phyloP scores from a whole-genome alignment of 164 flowering plant genomes.

The Pachysandra terminalis region DNA sequence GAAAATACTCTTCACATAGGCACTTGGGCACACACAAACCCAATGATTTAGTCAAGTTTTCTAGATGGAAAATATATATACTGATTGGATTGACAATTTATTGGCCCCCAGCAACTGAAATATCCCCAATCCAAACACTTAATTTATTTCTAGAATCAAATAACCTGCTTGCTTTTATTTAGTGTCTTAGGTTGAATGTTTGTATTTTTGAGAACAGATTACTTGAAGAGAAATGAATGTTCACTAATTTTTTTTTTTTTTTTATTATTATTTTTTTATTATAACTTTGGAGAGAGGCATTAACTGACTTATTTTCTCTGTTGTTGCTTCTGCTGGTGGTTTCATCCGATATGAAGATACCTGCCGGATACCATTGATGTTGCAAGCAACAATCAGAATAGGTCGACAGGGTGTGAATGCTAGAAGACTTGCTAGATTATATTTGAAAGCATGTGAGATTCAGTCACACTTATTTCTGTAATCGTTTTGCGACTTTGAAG shows the following conservation, averaged over 20 bases:
- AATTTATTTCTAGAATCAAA: background rate
- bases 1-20: background rate
- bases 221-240: too few relatives aligned
- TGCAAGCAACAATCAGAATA: slow-evolving; percentile 61
- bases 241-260: too few relatives aligned
- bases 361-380: slow-evolving; percentile 96
- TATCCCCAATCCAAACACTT: background rate
- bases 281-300: too few relatives aligned
- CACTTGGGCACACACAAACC: background rate
- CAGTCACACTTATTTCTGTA: background rate
- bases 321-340: slow-evolving; percentile 6
- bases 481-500: background rate
- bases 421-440: slow-evolving; percentile 19
- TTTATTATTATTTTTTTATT: too few relatives aligned
- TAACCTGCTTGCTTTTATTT: background rate
- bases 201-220: background rate
- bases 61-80: background rate
- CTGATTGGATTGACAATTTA: background rate
- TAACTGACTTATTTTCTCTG: slow-evolving; percentile 4
- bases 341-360: too few relatives aligned
- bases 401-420: slow-evolving; percentile 85
- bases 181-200: too few relatives aligned
- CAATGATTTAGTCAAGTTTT: background rate
- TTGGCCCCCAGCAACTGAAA: background rate
- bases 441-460: slow-evolving; percentile 1